Evolutionary conservation across 352 stramenopile species (phyloP).

Genomic region (Globisporangium cystogenes): DNA sequence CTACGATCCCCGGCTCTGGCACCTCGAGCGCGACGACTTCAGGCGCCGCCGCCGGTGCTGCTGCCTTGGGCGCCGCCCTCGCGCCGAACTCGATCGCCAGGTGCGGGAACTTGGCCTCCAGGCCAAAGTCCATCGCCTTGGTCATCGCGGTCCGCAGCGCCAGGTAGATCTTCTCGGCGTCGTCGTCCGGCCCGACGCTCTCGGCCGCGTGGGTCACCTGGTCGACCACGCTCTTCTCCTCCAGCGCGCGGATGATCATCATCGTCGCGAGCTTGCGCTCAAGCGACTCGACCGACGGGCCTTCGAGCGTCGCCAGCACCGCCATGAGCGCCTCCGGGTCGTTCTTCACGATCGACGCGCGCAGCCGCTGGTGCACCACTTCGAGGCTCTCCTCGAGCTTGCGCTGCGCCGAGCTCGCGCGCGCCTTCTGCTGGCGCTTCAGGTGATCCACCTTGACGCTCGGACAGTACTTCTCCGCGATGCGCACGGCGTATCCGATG

Average conservation of each 20-base stretch:
- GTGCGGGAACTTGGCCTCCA: conserved; percentile 48
- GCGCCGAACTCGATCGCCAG: conserved; percentile 15
- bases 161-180: conserved; percentile 18
- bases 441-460: conserved; percentile 50
- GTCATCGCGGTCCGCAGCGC: conserved; percentile 27
- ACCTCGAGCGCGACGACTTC: neutral
- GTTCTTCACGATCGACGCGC: conserved; percentile 52
- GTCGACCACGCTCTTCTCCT: conserved; percentile 67
- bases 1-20: neutral
- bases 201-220: conserved; percentile 28
- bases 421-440: conserved; percentile 17
- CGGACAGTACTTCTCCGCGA: conserved; percentile 58
- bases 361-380: conserved; percentile 45
- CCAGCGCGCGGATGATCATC: conserved; percentile 73
- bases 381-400: conserved; percentile 35
- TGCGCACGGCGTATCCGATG: conserved; percentile 57
- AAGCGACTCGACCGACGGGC: conserved; percentile 55
- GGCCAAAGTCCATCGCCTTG: conserved; percentile 48
- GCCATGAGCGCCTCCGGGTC: conserved; percentile 69
- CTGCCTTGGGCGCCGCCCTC: neutral
- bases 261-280: conserved; percentile 76
- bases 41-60: neutral
- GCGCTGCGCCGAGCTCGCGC: conserved; percentile 26
- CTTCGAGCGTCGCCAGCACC: conserved; percentile 54
- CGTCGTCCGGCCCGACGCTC: conserved; percentile 5